Conservation (phyloP, 352 stramenopile species). For the Phytopythium cucurbitacearum region DNA sequence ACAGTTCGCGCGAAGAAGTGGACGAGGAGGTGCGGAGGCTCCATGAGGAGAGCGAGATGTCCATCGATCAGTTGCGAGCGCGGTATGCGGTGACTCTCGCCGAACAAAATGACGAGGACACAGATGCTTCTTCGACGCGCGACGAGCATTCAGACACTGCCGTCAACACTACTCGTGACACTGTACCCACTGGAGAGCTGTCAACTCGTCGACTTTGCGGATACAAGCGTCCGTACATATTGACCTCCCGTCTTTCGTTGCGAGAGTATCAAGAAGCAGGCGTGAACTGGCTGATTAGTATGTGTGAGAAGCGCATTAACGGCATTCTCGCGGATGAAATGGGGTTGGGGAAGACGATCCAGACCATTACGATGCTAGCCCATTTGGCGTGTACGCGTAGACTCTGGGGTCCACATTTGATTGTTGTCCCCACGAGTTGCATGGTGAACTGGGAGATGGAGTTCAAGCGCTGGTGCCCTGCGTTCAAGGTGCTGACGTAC, state of each 20-base stretch:
- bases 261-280: conserved; percentile 82
- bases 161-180: no score
- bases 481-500: conserved; percentile 98
- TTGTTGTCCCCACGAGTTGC: conserved; percentile 97
- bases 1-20: conserved; percentile 30
- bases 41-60: conserved; percentile 89
- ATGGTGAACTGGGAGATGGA: conserved; percentile 99
- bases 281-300: conserved; percentile 98
- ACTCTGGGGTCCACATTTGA: conserved; percentile 98
- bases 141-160: not conserved
- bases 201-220: conserved; percentile 3
- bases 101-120: not conserved
- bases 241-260: conserved; percentile 58
- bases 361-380: conserved; percentile 97
- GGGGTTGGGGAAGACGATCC: conserved; percentile 96
- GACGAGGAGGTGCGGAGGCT: conserved; percentile 87
- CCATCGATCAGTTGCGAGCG: conserved; percentile 81
- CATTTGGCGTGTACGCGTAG: conserved; percentile 90
- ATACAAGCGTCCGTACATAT: conserved; percentile 65
- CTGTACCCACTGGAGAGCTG: no score
- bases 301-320: conserved; percentile 96
- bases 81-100: conserved; percentile 27
- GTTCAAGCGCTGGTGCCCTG: conserved; percentile 97
- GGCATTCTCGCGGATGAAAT: conserved; percentile 99
- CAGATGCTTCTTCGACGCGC: not conserved